Conservation (phyloP, 768 basidiomycete species). For the Boletellus ananiceps region DNA sequence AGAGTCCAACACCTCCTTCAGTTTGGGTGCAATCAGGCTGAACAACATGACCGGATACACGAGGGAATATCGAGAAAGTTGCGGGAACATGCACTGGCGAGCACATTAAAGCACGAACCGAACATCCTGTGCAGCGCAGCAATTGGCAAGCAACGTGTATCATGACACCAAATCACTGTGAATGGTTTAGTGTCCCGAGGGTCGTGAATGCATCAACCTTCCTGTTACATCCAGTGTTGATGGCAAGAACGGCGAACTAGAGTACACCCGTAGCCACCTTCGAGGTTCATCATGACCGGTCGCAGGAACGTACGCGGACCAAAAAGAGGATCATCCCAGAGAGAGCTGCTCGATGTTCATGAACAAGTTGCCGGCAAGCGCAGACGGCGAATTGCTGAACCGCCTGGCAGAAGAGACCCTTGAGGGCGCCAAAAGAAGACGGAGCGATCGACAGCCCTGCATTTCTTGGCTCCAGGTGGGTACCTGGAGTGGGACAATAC, state of each 20-base stretch:
- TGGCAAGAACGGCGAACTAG: background rate
- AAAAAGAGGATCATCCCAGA: too few species aligned
- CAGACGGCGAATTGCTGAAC: too few species aligned
- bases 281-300: too few species aligned
- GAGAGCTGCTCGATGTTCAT: too few species aligned
- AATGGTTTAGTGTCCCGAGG: background rate
- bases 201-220: background rate
- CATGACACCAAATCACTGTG: background rate
- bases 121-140: constrained; percentile 3
- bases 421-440: too few species aligned
- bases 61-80: constrained; percentile 3
- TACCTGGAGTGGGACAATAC: too few species aligned
- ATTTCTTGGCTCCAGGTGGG: too few species aligned
- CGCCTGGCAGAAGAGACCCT: too few species aligned
- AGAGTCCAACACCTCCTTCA: background rate
- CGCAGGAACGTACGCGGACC: too few species aligned
- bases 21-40: background rate
- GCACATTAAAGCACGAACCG: background rate
- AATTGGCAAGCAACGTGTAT: background rate
- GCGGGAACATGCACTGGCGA: constrained; percentile 1
- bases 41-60: constrained; percentile 11
- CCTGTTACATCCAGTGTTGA: background rate
- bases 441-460: too few species aligned
- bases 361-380: too few species aligned
- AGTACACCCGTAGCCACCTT: too few species aligned